phyloP scores from a whole-genome alignment of 306 rosid genomes.

The Cicer pinnatifidum region DNA sequence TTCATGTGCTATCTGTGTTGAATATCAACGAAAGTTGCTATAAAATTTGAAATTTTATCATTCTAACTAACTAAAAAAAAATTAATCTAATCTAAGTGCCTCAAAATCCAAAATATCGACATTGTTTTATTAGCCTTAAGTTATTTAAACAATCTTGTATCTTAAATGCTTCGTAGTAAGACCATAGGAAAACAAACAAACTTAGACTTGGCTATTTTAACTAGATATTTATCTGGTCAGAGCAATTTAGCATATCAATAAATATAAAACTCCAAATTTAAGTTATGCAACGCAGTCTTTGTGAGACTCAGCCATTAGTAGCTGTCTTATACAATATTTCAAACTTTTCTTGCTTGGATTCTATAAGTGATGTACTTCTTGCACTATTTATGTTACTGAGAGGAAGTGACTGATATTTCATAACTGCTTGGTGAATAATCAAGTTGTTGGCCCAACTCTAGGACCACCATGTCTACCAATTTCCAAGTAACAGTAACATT shows the following conservation, averaged over 20 bases:
- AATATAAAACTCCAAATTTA: background rate
- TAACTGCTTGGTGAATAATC: background rate
- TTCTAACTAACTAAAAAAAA: background rate
- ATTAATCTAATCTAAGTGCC: background rate
- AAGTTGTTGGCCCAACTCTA: background rate
- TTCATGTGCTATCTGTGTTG: background rate
- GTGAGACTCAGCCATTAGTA: background rate
- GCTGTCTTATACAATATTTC: background rate
- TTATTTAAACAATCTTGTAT: background rate
- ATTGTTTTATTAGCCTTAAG: background rate
- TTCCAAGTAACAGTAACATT: background rate
- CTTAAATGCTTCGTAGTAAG: background rate
- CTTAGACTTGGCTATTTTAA: background rate
- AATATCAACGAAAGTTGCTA: background rate
- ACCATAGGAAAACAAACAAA: slow-evolving; percentile 22
- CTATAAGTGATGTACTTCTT: background rate
- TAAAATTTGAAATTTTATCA: slow-evolving; percentile 5
- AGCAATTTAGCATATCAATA: slow-evolving; percentile 1
- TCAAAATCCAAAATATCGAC: background rate
- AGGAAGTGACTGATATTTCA: background rate
- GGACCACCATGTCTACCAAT: slow-evolving; percentile 27
- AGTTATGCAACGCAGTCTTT: background rate
- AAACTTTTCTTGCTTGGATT: background rate
- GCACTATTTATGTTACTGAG: background rate
- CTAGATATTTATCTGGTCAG: background rate